Base-by-base conservation (phyloP, 306 rosid species). In the Trichosanthes truncata region DNA sequence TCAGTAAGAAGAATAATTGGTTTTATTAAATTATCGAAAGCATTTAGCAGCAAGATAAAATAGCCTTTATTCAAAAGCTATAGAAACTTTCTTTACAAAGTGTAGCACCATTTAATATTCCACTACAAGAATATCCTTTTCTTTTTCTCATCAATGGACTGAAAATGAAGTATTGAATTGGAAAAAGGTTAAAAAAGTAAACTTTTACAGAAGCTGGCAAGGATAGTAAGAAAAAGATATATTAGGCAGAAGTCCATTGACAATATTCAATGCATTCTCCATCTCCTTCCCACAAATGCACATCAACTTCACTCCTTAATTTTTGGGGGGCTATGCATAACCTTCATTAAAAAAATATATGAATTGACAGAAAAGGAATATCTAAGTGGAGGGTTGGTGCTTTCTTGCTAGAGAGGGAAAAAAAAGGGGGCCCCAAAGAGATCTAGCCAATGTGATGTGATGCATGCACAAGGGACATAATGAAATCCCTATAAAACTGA, bases 381-480 rank as follows among this genome's bases (percentile, higher is more conserved):
- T 33, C 62, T 29, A 84, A 83, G 83, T 86, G 90, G 81, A 73
- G 83, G 55, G 65, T 78, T 74, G 77, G 80, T 86, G 82, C 74
- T 86, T 52, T 83, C 79, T 84, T 82, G 36, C 79, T 84, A 33
- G 29, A 67, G 68, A 33, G 21, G 60, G 68, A 38, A 51, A 65
- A 31, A 3, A 77, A 40, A 41, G 59, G 52, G 26, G 80, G 78
- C 35, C 51, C 52, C 66, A 80, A 77, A 79, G 74, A 80, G 77
- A 83, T 83, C 87, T 80, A 77, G 76, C 81, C 7, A 83, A 74
- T 66, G 73, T 82, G 89, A 84, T 79, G 83, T 31, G 89, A 86
- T 84, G 88, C 78, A 83, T 69, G 83, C 81, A 80, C 43, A 76
- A 78, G 82, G 82, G 57, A 77, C 86, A 87, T 21, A 56, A 83